These are phyloP conservation scores for Aspergillaceae sp. DNA, from an alignment of 2,329 filamentous ascomycete genomes.

Conservation along the genomic window DNA sequence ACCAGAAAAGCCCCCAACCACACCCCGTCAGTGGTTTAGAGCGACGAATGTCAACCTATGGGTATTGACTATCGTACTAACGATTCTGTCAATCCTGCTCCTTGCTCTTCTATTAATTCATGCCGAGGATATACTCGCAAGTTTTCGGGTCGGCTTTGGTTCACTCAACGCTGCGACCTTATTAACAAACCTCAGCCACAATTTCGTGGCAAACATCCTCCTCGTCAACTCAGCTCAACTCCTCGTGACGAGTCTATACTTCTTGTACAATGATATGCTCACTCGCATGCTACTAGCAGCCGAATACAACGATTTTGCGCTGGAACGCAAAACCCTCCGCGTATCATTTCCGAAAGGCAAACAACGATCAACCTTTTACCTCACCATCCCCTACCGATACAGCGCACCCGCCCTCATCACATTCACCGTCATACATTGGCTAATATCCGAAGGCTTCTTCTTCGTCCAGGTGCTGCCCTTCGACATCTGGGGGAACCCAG, in stretches of 20 bases:
- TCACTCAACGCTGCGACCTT: no score
- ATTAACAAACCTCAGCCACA: no score
- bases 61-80: no score
- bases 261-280: constrained; percentile 24
- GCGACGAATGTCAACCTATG: no score
- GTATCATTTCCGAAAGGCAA: constrained; percentile 34
- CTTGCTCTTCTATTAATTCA: no score
- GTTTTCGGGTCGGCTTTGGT: no score
- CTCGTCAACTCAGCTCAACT: constrained; percentile 27
- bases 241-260: constrained; percentile 23
- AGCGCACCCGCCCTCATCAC: constrained; percentile 29
- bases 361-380: constrained; percentile 38
- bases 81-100: no score
- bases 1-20: constrained; percentile 1
- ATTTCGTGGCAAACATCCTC: constrained; percentile 3
- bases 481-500: constrained; percentile 12
- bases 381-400: constrained; percentile 38
- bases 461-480: constrained; percentile 16
- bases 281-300: constrained; percentile 39
- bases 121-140: no score
- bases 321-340: constrained; percentile 30
- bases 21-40: not conserved
- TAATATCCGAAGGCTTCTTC: constrained; percentile 40
- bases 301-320: constrained; percentile 40
- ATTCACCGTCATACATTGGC: constrained; percentile 36